A percentile compares a stretch with the other conserved stretches of the same genome.
Evolutionary conservation across 2,329 filamentous ascomycete genomes (phyloP).

Genomic region (Podosphaera fusca): DNA sequence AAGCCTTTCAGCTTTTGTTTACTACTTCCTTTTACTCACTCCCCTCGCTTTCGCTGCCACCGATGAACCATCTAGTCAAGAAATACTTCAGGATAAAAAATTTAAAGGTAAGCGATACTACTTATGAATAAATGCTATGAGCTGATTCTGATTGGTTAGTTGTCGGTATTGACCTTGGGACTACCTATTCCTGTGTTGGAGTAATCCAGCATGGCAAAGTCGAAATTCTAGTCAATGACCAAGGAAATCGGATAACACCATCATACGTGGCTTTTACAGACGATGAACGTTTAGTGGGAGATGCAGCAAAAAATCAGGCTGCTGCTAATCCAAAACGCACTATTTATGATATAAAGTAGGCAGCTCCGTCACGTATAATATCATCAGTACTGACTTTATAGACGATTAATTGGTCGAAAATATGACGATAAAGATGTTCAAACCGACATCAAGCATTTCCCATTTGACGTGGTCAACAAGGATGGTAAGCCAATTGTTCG

Average conservation of each 20-base stretch:
- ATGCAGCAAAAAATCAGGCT: slow-evolving; percentile 92
- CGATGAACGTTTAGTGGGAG: slow-evolving; percentile 88
- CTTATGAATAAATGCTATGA: not conserved
- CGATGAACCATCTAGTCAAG: slow-evolving; percentile 49
- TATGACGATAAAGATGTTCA: slow-evolving; percentile 70
- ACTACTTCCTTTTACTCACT: slow-evolving; percentile 72
- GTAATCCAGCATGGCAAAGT: slow-evolving; percentile 92
- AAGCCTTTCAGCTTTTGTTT: slow-evolving; percentile 74
- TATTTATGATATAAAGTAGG: slow-evolving; percentile 67
- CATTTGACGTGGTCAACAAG: slow-evolving; percentile 81
- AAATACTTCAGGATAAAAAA: slow-evolving; percentile 42
- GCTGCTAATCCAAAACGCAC: slow-evolving; percentile 55
- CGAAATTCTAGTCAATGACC: slow-evolving; percentile 88
- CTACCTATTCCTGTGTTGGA: slow-evolving; percentile 75
- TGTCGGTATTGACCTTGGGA: slow-evolving; percentile 89
- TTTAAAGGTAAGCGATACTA: slow-evolving; percentile 35
- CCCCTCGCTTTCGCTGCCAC: slow-evolving; percentile 66
- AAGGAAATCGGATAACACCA: slow-evolving; percentile 88
- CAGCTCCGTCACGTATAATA: slow-evolving; percentile 9
- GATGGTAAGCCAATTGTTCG: slow-evolving; percentile 72
- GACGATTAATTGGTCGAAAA: slow-evolving; percentile 70
- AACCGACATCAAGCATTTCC: slow-evolving; percentile 92
- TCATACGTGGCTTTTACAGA: slow-evolving; percentile 95
- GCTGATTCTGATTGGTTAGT: slow-evolving; percentile 23
- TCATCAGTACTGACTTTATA: slow-evolving; percentile 20